These are phyloP conservation scores for Pleurotus tuoliensis DNA, from an alignment of 768 basidiomycete genomes.

Conservation along the genomic window DNA sequence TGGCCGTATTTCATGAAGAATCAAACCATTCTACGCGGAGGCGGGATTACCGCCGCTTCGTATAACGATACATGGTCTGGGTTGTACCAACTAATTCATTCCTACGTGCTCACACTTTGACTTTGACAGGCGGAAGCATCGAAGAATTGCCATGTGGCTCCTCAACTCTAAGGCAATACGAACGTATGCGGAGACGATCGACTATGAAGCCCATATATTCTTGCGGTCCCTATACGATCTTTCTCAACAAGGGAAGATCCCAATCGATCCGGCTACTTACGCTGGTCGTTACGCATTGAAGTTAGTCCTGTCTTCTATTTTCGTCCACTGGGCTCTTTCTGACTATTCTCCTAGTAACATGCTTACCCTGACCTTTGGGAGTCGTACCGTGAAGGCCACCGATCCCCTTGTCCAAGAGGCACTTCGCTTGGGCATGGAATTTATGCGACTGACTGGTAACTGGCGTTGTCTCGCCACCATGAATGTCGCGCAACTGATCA, in stretches of 20 bases:
- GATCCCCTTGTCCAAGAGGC: conserved; percentile 20
- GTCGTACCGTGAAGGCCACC: conserved; percentile 12
- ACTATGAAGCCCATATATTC: conserved; percentile 15
- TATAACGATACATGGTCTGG: conserved; percentile 22
- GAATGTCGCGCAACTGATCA: not conserved
- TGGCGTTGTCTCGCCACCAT: not conserved
- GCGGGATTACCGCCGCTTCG: conserved; percentile 20
- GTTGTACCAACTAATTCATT: not conserved
- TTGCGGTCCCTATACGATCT: conserved; percentile 15
- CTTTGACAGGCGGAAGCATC: conserved; percentile 19
- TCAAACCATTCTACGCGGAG: conserved; percentile 18
- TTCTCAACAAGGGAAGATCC: conserved; percentile 9
- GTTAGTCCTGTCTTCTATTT: conserved; percentile 9
- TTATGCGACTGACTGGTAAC: conserved; percentile 19
- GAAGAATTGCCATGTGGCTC: conserved; percentile 17
- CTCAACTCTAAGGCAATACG: conserved; percentile 16
- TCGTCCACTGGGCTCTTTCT: not conserved
- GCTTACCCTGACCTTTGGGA: conserved; percentile 21
- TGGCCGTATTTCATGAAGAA: conserved; percentile 23
- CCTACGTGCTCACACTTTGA: too few species aligned
- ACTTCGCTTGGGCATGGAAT: conserved; percentile 19
- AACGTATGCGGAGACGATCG: conserved; percentile 13
- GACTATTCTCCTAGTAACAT: conserved; percentile 17
- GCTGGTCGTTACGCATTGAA: conserved; percentile 18
- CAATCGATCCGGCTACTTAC: conserved; percentile 18